Evolutionary conservation across 352 stramenopile genomes (phyloP).

Genomic region (Aphanomyces stellatus): DNA sequence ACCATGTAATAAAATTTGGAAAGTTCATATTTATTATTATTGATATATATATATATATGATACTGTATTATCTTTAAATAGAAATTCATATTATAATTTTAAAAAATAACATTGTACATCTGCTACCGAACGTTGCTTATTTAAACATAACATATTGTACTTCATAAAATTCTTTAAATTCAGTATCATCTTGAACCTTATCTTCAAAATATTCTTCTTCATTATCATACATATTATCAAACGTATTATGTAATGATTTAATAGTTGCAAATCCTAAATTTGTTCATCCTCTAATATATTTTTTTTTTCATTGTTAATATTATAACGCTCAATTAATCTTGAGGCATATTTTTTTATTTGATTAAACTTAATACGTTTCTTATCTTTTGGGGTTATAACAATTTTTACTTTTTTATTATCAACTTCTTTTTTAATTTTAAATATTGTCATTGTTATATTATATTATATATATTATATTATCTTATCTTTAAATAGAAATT

Average conservation of each 20-base stretch:
- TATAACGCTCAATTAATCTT: background rate
- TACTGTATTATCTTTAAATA: slow-evolving; percentile 9
- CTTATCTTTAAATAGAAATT: background rate
- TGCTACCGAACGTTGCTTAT: background rate
- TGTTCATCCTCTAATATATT: background rate
- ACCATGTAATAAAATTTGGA: background rate
- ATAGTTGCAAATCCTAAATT: background rate
- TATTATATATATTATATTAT: background rate
- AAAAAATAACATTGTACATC: background rate
- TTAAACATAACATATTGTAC: background rate
- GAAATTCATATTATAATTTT: background rate
- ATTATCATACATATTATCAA: slow-evolving; percentile 6
- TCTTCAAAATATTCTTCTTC: slow-evolving; percentile 2
- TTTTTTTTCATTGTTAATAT: background rate
- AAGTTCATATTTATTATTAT: slow-evolving; percentile 2
- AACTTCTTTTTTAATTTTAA: background rate
- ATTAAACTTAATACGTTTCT: background rate
- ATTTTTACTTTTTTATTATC: slow-evolving; percentile 4
- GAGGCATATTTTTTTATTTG: slow-evolving; percentile 4
- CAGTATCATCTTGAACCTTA: background rate
- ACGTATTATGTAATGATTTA: background rate
- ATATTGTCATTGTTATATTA: background rate
- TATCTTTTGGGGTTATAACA: background rate
- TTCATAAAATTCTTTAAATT: slow-evolving; percentile 8
- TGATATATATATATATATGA: too few species aligned